Base-by-base conservation (phyloP, 257 asterid species). In the Ophiorrhiza pumila region DNA sequence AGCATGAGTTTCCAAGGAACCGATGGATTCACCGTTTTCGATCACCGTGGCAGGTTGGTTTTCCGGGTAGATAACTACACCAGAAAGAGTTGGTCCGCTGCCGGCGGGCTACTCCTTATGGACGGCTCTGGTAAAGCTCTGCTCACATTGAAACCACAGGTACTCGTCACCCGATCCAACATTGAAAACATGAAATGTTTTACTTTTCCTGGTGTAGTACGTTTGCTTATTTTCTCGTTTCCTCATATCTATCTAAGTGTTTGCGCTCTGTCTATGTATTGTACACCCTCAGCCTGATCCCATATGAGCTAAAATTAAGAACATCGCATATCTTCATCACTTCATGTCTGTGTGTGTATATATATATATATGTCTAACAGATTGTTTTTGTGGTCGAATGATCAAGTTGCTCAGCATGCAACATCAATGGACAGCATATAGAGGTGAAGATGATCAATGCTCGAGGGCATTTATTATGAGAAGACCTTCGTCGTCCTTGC, bases 1-100 rank as follows among this genome's bases (percentile, higher is more conserved):
- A 83, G 80, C 68, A 77, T 83, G 79, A 80, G 80, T 74, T 83
- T 83, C 53, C 84, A 77, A 23, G 87, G 84, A 11, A 83, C 84
- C 7, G 87, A 83, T 64, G 87, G 87, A 13, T 83, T 83, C 71
- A 80, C 82, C 23, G 87, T 77, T 20, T 83, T 80, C 46, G 75
- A 80, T 52, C 58, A 71, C n/a, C 77, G 32, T 0, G 84, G 87
- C 14, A 71, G 45, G 6, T 64, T 83, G 62, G 78, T 72, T 12
- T 83, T 83, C 61, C 77, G 84, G 50, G 84, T 83, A 7, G 87
- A 83, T 45, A 83, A 83, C 49, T 83, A 83, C 39, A 62, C 76
- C 71, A 64, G 80, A 49, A 80, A 65, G 72, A 72, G 68, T 37
- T 47, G 84, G 37, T 63, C 81, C 50, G 69, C 14, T 1, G 74